These are phyloP conservation scores for Schwanniomyces polymorphus DNA, from an alignment of 805 yeast genomes.

Conservation along the genomic window DNA sequence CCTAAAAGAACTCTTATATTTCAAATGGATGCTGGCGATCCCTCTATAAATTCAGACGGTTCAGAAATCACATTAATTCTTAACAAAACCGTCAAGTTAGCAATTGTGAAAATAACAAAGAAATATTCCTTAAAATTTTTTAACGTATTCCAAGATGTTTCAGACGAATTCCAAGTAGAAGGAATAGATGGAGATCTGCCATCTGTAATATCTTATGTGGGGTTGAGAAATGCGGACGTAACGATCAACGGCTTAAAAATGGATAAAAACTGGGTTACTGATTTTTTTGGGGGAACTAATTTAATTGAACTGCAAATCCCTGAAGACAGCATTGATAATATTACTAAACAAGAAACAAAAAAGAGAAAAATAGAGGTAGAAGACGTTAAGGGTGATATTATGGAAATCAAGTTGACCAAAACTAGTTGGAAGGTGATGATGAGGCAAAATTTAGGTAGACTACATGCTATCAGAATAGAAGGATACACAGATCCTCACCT, in stretches of 20 bases:
- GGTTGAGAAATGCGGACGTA: constrained; percentile 26
- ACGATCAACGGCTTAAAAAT: constrained; percentile 35
- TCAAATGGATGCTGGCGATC: constrained; percentile 24
- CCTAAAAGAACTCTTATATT: constrained; percentile 30
- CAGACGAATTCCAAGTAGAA: constrained; percentile 12
- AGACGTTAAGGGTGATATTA: constrained; percentile 30
- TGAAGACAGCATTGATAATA: neutral
- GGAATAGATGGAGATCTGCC: constrained; percentile 17
- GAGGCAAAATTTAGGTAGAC: constrained; percentile 19
- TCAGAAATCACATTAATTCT: constrained; percentile 34
- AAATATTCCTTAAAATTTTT: constrained; percentile 19
- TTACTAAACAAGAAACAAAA: constrained; percentile 4
- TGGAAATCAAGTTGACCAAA: constrained; percentile 42
- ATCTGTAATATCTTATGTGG: constrained; percentile 18
- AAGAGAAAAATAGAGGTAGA: constrained; percentile 8
- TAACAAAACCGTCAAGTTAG: constrained; percentile 23
- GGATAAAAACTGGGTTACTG: constrained; percentile 33
- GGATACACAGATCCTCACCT: constrained; percentile 25
- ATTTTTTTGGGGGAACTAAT: constrained; percentile 17
- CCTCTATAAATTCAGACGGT: constrained; percentile 7
- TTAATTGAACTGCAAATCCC: neutral
- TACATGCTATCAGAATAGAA: constrained; percentile 30
- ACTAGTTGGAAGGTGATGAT: constrained; percentile 43
- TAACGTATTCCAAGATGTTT: constrained; percentile 21
- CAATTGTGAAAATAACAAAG: constrained; percentile 25